These are phyloP conservation scores for Apiospora phragmitis DNA, from an alignment of 2,329 filamentous ascomycete species.

Conservation along the genomic window DNA sequence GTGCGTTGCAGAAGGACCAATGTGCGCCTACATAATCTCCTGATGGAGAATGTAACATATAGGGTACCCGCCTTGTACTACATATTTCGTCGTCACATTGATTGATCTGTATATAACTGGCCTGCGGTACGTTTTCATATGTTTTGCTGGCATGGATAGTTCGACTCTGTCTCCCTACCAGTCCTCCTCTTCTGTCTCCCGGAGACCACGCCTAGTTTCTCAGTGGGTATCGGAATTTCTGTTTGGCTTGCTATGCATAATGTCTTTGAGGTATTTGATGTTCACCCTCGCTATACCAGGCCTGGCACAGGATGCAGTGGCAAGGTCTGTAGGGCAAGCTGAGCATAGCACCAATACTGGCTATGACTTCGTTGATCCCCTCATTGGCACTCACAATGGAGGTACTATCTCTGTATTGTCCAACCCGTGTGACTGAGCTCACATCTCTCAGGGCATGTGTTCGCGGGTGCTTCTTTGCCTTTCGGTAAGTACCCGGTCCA, in stretches of 20 bases:
- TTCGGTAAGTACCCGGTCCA: slow-evolving; percentile 22
- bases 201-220: neutral
- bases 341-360: slow-evolving; percentile 5
- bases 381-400: slow-evolving; percentile 35
- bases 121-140: neutral
- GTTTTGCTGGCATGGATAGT: neutral
- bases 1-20: neutral
- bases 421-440: slow-evolving; percentile 10
- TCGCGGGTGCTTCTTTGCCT: slow-evolving; percentile 34
- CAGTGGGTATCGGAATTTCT: neutral
- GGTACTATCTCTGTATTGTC: slow-evolving; percentile 21
- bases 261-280: neutral
- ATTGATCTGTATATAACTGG: neutral
- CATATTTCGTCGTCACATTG: neutral
- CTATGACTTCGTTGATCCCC: slow-evolving; percentile 33
- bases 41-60: neutral
- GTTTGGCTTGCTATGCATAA: neutral
- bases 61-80: neutral
- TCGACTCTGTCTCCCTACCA: neutral
- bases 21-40: neutral
- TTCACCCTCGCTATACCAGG: neutral
- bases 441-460: slow-evolving; percentile 33
- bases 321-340: neutral
- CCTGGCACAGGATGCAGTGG: neutral
- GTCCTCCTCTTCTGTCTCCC: neutral